These are phyloP conservation scores for Corymbia calophylla DNA, from an alignment of 441 rosid genomes.

Conservation along the genomic window DNA sequence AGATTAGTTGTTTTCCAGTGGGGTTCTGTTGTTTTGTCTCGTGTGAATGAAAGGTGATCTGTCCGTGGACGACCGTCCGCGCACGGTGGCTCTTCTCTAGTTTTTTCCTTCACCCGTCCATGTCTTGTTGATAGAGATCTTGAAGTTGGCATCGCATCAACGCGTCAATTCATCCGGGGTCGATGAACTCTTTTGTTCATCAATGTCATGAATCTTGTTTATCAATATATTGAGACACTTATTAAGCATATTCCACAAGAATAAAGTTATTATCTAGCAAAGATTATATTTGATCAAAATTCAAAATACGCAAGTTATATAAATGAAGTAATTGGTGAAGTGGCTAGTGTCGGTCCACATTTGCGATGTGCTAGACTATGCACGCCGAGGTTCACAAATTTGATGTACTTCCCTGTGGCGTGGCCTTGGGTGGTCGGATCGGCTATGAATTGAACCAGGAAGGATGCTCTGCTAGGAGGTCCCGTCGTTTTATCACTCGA, in stretches of 20 bases:
- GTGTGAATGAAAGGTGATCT: background rate
- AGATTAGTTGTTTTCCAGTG: background rate
- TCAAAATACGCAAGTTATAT: too few relatives aligned
- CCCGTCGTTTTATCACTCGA: background rate
- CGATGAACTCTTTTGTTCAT: background rate
- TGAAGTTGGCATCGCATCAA: background rate
- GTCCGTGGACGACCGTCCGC: background rate
- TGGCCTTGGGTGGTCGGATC: background rate
- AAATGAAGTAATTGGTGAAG: background rate
- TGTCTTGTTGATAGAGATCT: background rate
- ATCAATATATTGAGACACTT: background rate
- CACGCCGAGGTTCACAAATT: background rate
- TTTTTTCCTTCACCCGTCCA: background rate
- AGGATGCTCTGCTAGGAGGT: background rate
- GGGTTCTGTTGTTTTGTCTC: background rate
- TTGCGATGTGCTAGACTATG: background rate
- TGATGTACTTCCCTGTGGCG: background rate
- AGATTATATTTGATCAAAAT: too few relatives aligned
- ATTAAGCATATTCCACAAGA: background rate
- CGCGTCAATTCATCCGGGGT: background rate
- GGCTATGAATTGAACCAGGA: background rate
- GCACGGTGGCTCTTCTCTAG: background rate
- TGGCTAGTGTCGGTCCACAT: background rate
- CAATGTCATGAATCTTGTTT: background rate
- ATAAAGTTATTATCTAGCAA: background rate